Conservation (phyloP, 1,284 basidiomycete species). For the Somion occarium region DNA sequence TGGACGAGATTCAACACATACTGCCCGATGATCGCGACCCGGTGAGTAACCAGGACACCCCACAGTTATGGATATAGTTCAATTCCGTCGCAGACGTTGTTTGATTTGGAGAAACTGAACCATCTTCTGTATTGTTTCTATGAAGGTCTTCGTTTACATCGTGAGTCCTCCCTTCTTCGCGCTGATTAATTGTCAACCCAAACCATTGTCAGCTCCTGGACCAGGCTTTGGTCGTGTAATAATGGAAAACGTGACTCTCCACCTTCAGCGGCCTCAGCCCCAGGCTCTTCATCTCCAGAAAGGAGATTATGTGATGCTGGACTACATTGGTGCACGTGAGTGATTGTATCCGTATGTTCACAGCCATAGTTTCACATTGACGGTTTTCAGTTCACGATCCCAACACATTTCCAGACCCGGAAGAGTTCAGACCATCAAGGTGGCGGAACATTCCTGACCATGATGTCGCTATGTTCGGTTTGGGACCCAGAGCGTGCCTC, state of each 20-base stretch:
- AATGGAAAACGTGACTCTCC: constrained; percentile 24
- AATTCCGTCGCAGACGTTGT: constrained; percentile 34
- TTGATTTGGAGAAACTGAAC: constrained; percentile 40
- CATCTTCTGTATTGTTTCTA: constrained; percentile 14
- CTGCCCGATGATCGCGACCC: constrained; percentile 1
- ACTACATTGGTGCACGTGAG: constrained; percentile 50
- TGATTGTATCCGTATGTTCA: constrained; percentile 11
- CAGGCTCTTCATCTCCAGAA: constrained; percentile 15
- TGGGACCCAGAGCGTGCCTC: constrained; percentile 48
- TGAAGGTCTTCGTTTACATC: constrained; percentile 16
- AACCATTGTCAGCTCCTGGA: neutral
- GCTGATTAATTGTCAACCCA: neutral
- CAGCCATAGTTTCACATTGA: neutral
- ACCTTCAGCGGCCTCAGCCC: constrained; percentile 18
- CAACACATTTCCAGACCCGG: constrained; percentile 34
- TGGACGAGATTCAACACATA: constrained; percentile 24
- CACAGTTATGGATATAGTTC: too few relatives aligned
- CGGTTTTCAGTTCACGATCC: constrained; percentile 29
- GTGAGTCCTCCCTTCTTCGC: constrained; percentile 31
- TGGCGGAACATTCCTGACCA: constrained; percentile 29
- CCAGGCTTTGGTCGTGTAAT: constrained; percentile 16
- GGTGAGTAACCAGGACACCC: too few relatives aligned
- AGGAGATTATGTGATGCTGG: constrained; percentile 34
- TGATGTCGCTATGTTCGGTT: neutral
- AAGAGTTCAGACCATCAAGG: constrained; percentile 33